These are phyloP conservation scores for Crepidotus variabilis DNA, from an alignment of 768 basidiomycete species.

Conservation along the genomic window DNA sequence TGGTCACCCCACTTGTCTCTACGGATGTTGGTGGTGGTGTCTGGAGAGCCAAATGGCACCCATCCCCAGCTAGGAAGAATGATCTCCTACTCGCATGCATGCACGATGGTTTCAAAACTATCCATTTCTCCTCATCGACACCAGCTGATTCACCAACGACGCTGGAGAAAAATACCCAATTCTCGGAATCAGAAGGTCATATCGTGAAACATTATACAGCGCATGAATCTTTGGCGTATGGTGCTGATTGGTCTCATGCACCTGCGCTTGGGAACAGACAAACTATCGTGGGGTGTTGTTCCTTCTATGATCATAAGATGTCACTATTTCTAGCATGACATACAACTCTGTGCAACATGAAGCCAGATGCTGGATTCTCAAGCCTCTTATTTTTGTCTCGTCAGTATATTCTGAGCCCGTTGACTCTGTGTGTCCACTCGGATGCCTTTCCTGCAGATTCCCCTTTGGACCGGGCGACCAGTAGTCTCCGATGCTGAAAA, in stretches of 20 bases:
- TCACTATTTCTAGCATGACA: constrained; percentile 57
- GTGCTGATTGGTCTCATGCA: constrained; percentile 81
- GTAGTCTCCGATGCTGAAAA: too few relatives aligned
- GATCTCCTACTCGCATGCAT: constrained; percentile 94
- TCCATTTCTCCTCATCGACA: constrained; percentile 36
- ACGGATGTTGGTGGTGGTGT: constrained; percentile 85
- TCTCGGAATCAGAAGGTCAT: constrained; percentile 23
- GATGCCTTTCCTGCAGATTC: too few relatives aligned
- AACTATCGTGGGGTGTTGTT: constrained; percentile 80
- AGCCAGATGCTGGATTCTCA: too few relatives aligned
- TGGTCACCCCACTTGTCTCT: constrained; percentile 47
- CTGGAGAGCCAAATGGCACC: constrained; percentile 98
- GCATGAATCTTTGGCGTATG: constrained; percentile 87
- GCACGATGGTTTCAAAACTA: constrained; percentile 94
- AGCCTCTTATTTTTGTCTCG: too few relatives aligned
- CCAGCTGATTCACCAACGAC: not conserved
- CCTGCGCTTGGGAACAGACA: constrained; percentile 20
- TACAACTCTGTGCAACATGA: too few relatives aligned
- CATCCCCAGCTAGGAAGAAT: constrained; percentile 53
- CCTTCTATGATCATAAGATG: constrained; percentile 90
- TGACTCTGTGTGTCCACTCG: too few relatives aligned
- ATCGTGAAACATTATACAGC: constrained; percentile 61
- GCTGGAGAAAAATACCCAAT: constrained; percentile 11
- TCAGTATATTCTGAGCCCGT: too few relatives aligned
- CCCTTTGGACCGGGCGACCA: too few relatives aligned